Evolutionary conservation across 2,329 filamentous ascomycete genomes (phyloP).

Genomic region (Ophiocordyceps camponoti-saundersi): DNA sequence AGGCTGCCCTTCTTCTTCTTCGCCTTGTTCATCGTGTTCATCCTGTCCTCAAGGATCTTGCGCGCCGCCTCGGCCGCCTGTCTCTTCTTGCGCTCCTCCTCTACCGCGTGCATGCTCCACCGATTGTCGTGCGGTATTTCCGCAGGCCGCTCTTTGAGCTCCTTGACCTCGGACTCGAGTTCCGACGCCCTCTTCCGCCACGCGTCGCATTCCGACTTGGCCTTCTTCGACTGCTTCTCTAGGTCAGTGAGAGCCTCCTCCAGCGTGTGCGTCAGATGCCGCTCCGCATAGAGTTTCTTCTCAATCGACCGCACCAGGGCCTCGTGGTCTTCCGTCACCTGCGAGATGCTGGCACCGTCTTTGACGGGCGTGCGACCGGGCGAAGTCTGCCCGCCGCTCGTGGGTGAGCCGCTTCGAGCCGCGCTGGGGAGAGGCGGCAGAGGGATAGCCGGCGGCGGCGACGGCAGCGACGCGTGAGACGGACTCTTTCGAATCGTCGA

Average conservation of each 20-base stretch:
- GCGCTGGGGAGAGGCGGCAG: slow-evolving; percentile 69
- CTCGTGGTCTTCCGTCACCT: slow-evolving; percentile 88
- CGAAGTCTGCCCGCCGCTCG: slow-evolving; percentile 25
- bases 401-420: slow-evolving; percentile 27
- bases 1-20: slow-evolving; percentile 93
- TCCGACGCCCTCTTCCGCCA: slow-evolving; percentile 77
- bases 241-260: slow-evolving; percentile 93
- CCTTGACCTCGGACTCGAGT: slow-evolving; percentile 56
- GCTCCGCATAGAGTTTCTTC: slow-evolving; percentile 90
- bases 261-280: slow-evolving; percentile 84
- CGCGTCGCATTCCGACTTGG: slow-evolving; percentile 74
- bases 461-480: slow-evolving; percentile 71
- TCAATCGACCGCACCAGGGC: slow-evolving; percentile 89
- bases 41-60: slow-evolving; percentile 81
- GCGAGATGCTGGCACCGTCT: slow-evolving; percentile 48
- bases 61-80: slow-evolving; percentile 78
- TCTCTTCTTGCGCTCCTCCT: slow-evolving; percentile 89
- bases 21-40: slow-evolving; percentile 74
- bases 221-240: slow-evolving; percentile 79
- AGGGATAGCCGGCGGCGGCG: slow-evolving; percentile 89
- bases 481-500: slow-evolving; percentile 72
- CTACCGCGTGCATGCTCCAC: slow-evolving; percentile 72
- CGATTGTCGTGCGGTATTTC: slow-evolving; percentile 36
- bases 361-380: slow-evolving; percentile 63
- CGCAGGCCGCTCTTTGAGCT: slow-evolving; percentile 35